Percentiles rank a stretch among this genome's conserved stretches.
phyloP scores from a whole-genome alignment of 768 basidiomycete species.

The Auriculariales sp. region DNA sequence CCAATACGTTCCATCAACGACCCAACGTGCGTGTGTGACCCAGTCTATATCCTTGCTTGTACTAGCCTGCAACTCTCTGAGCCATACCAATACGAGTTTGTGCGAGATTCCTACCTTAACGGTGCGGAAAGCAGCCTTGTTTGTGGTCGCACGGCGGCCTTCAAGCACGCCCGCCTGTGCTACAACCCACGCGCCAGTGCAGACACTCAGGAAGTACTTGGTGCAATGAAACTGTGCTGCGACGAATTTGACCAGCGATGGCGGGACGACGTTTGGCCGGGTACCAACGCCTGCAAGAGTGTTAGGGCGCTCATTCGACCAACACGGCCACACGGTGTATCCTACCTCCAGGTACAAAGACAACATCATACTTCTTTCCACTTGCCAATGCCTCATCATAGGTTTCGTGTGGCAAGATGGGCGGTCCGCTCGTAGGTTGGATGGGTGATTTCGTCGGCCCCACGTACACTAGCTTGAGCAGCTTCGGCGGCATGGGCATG shows the following conservation, averaged over 20 bases:
- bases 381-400: neutral
- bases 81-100: too few relatives aligned
- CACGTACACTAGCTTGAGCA: neutral
- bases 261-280: constrained; percentile 1
- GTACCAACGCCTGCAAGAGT: neutral
- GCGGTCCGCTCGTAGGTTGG: neutral
- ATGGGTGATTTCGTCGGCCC: neutral
- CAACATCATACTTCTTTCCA: neutral
- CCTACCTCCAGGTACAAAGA: neutral
- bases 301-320: too few relatives aligned
- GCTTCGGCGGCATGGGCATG: neutral
- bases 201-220: constrained; percentile 27
- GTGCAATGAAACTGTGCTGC: constrained; percentile 20
- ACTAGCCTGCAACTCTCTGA: too few relatives aligned
- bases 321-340: too few relatives aligned
- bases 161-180: constrained; percentile 29
- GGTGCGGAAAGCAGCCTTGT: constrained; percentile 21
- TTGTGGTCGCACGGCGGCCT: constrained; percentile 28
- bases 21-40: neutral
- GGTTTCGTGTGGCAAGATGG: neutral
- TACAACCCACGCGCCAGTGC: constrained; percentile 22
- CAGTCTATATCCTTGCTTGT: neutral
- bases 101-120: constrained; percentile 11
- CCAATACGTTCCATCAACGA: constrained; percentile 1
- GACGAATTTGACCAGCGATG: constrained; percentile 18